Evolutionary conservation across 2,329 filamentous ascomycete genomes (phyloP).

Genomic region (Aspergillus flavus): DNA sequence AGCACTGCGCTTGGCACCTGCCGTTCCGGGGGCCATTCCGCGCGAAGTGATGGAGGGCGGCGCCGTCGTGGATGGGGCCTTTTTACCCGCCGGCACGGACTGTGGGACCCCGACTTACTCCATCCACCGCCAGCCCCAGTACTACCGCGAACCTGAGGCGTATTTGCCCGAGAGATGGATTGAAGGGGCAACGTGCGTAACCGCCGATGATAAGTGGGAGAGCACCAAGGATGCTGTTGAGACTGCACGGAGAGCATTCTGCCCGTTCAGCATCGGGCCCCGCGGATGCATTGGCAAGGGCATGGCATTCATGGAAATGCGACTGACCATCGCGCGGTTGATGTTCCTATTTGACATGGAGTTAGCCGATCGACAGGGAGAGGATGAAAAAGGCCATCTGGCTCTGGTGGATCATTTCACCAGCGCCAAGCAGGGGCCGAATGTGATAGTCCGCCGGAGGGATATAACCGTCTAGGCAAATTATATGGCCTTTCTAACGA

Average conservation of each 20-base stretch:
- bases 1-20: constrained; percentile 43
- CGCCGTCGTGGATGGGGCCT: constrained; percentile 40
- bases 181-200: constrained; percentile 45
- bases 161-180: constrained; percentile 70
- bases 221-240: constrained; percentile 54
- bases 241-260: constrained; percentile 69
- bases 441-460: constrained; percentile 28
- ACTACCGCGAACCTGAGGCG: constrained; percentile 62
- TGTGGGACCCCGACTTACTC: constrained; percentile 69
- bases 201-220: constrained; percentile 38
- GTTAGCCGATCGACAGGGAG: constrained; percentile 35
- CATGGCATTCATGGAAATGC: constrained; percentile 48
- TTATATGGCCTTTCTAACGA: neutral
- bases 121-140: constrained; percentile 66
- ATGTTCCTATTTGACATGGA: constrained; percentile 45
- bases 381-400: constrained; percentile 39
- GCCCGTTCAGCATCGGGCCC: constrained; percentile 56
- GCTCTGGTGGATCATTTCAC: constrained; percentile 43
- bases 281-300: constrained; percentile 48
- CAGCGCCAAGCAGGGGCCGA: constrained; percentile 40
- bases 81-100: constrained; percentile 56
- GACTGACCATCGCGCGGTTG: constrained; percentile 41
- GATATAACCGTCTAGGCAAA: neutral
- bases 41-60: constrained; percentile 44
- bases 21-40: constrained; percentile 41